phyloP scores from a whole-genome alignment of 2,329 filamentous ascomycete species.

The Fusarium torulosum region DNA sequence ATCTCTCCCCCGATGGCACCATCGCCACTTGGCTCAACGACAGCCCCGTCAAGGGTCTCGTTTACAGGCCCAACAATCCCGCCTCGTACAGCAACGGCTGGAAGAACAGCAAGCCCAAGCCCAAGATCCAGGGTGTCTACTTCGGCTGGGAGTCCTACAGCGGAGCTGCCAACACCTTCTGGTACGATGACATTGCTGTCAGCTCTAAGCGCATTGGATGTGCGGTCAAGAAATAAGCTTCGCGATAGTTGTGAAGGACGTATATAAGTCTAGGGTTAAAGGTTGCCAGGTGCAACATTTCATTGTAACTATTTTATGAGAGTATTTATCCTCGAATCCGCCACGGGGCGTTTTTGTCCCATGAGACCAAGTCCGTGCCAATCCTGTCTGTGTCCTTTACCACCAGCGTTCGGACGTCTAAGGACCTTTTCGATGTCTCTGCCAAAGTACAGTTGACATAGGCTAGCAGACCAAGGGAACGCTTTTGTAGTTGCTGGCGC shows the following conservation, averaged over 20 bases:
- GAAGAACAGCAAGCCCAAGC: conserved; percentile 62
- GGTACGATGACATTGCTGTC: conserved; percentile 71
- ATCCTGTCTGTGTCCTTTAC: too few species aligned
- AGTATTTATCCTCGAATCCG: conserved; percentile 8
- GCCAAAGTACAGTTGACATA: too few species aligned
- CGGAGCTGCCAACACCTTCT: conserved; percentile 70
- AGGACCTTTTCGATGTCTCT: too few species aligned
- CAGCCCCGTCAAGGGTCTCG: conserved; percentile 62
- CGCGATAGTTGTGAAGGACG: background rate
- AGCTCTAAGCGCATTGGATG: conserved; percentile 43
- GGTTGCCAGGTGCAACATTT: conserved; percentile 28
- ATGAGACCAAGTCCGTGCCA: too few species aligned
- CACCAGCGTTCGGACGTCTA: too few species aligned
- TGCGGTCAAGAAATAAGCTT: conserved; percentile 18
- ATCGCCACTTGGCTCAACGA: conserved; percentile 72
- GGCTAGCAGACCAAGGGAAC: too few species aligned
- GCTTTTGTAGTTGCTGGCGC: background rate
- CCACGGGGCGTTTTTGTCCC: background rate
- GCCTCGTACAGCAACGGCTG: conserved; percentile 61
- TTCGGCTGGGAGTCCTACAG: conserved; percentile 75
- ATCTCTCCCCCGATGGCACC: conserved; percentile 67
- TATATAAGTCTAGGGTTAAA: conserved; percentile 21
- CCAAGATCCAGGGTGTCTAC: conserved; percentile 67
- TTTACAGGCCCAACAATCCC: conserved; percentile 55
- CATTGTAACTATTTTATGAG: conserved; percentile 28